Percentiles rank a stretch among this genome's conserved stretches.
Evolutionary conservation across 108 stramenopile genomes (phyloP).

Genomic region (Fistulifera pelliculosa): DNA sequence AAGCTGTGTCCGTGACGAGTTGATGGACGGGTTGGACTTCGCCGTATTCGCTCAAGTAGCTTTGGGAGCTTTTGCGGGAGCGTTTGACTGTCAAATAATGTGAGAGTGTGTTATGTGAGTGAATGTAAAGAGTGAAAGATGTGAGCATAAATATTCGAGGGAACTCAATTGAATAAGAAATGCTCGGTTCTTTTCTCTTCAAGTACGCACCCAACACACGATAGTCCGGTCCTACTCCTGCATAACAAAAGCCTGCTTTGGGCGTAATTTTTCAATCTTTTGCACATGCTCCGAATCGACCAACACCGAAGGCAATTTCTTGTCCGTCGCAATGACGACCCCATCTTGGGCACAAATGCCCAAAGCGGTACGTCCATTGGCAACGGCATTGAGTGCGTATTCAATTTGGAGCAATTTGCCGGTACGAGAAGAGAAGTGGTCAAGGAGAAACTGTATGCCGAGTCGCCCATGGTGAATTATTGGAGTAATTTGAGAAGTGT

Average conservation of each 20-base stretch:
- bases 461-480: conserved; percentile 77
- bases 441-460: conserved; percentile 94
- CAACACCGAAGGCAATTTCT: conserved; percentile 85
- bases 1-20: conserved; percentile 89
- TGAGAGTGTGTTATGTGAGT: not conserved
- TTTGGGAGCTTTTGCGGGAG: conserved; percentile 91
- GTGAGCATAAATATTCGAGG: no score
- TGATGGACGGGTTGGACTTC: conserved; percentile 87
- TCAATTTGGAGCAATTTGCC: conserved; percentile 99
- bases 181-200: not conserved
- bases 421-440: conserved; percentile 97
- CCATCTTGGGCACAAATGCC: conserved; percentile 98
- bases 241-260: conserved; percentile 87
- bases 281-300: conserved; percentile 82
- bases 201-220: conserved; percentile 83
- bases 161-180: no score
- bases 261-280: conserved; percentile 91
- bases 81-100: conserved; percentile 60
- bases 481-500: not conserved
- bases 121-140: not conserved
- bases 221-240: conserved; percentile 99
- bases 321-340: conserved; percentile 98
- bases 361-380: conserved; percentile 92
- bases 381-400: conserved; percentile 96
- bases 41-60: conserved; percentile 86